A percentile compares a stretch with the other conserved stretches of the same genome.
Conservation (phyloP, 148 eudicot genomes). For the Diospyros lotus region DNA sequence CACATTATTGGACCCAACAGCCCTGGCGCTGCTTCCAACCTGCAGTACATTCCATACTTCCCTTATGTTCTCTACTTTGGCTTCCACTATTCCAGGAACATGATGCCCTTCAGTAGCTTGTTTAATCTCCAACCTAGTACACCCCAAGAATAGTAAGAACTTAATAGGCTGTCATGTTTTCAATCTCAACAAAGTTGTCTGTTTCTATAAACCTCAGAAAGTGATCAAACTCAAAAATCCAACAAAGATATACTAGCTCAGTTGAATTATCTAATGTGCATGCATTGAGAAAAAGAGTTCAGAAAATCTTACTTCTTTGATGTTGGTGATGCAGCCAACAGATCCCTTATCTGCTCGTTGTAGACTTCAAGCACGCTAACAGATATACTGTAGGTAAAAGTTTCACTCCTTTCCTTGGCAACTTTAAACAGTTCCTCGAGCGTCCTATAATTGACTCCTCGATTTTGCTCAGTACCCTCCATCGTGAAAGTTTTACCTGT, state of each 20-base stretch:
- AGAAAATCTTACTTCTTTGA: slow-evolving; percentile 51
- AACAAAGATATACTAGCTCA: neutral
- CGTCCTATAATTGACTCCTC: slow-evolving; percentile 94
- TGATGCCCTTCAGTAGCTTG: slow-evolving; percentile 88
- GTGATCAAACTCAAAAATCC: neutral
- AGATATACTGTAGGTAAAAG: slow-evolving; percentile 56
- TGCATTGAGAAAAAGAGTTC: neutral
- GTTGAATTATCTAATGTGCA: slow-evolving; percentile 1
- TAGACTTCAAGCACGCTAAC: slow-evolving; percentile 96
- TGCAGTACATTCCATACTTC: slow-evolving; percentile 87
- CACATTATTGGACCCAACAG: slow-evolving; percentile 94
- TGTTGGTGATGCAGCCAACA: slow-evolving; percentile 53
- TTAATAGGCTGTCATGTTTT: neutral
- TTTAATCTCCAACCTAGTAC: slow-evolving; percentile 76
- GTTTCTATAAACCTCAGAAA: too few species aligned
- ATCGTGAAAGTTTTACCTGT: slow-evolving; percentile 96
- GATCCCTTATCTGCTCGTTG: slow-evolving; percentile 92
- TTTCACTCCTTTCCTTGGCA: slow-evolving; percentile 63
- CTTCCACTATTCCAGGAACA: slow-evolving; percentile 89
- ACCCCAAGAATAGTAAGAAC: neutral
- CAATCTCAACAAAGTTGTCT: neutral
- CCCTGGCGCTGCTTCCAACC: slow-evolving; percentile 82
- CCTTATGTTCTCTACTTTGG: slow-evolving; percentile 58
- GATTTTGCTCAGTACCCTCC: slow-evolving; percentile 80
- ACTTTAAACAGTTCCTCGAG: slow-evolving; percentile 74